Base-by-base conservation (phyloP, 1,284 basidiomycete genomes). In the Trichosporon coremiiforme region DNA sequence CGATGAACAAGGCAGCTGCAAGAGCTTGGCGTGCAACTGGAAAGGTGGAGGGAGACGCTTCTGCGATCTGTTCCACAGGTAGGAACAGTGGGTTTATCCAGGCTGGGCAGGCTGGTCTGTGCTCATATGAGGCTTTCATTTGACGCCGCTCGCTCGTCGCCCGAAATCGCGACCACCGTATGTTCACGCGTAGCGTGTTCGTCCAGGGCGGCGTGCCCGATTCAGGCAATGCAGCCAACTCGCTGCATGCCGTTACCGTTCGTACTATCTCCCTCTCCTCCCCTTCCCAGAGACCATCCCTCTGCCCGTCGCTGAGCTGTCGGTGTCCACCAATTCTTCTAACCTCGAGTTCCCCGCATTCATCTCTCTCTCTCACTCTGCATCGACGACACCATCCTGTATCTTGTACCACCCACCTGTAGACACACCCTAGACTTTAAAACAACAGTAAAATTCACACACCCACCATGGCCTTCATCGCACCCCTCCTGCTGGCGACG, bases 401-500 rank as follows among this genome's bases (percentile, higher is more conserved):
- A 53, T 12, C 12, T 17, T 53, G 50, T 53, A 53, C 22, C 50
- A 53, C 64, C 25, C 25, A 50, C 45, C 53, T 33, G 31, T 36
- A 57, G 53, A 35, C 35, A 55, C 65, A 15, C 29, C 31, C 45
- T 25, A 60, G 31, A 15, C 9, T 35, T 10, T 10, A 35, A 35
- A 22, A 31, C 55, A 15, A 33, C 29, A 33, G 35, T 20, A 62
- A 62, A 33, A 25, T 62, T 62, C 41, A 71, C 33, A 25, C 25
- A 2, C 33, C 5, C 41, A 38, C 9, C 17, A 74, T 75, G 73
- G 57, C 65, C 25, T 55, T 60, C 8, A 15, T 67, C 31, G 57
- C 68, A 6, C 62, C 70, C 65, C 73, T 76, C 33, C 70, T 76
- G 25, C 20, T 64, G 7, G 65, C 70, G 2, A 70, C 68, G 12